A percentile compares a stretch with the other conserved stretches of the same genome.
phyloP scores from a whole-genome alignment of 345 rosid genomes.

The Clarkia xantiana region DNA sequence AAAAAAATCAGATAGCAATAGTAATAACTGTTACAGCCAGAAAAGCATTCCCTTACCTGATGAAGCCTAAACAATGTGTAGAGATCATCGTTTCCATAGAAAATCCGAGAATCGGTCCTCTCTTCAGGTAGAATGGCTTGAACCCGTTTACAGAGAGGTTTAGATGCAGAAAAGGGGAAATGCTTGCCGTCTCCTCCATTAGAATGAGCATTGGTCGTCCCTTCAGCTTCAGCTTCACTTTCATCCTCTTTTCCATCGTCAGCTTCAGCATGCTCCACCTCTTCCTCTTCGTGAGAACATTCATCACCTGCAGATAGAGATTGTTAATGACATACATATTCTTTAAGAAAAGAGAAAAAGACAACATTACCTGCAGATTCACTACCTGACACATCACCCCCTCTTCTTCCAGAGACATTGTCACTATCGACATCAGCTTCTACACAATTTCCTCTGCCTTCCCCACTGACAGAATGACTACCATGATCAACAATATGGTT shows the following conservation, averaged over 20 bases:
- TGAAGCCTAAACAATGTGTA: conserved; percentile 88
- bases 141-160: conserved; percentile 79
- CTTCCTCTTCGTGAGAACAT: conserved; percentile 68
- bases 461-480: conserved; percentile 25
- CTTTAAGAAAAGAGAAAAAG: too few relatives aligned
- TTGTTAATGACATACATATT: too few relatives aligned
- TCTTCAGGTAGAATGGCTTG: conserved; percentile 27
- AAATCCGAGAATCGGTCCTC: conserved; percentile 37
- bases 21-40: too few relatives aligned
- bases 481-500: conserved; percentile 34
- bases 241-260: conserved; percentile 53
- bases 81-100: conserved; percentile 89
- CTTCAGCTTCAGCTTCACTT: conserved; percentile 73
- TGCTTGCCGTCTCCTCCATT: conserved; percentile 35
- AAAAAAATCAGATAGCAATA: too few relatives aligned
- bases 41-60: conserved; percentile 37
- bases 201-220: conserved; percentile 35
- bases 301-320: conserved; percentile 22
- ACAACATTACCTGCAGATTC: conserved; percentile 45
- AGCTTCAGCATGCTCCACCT: conserved; percentile 69
- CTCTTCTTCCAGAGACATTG: conserved; percentile 74
- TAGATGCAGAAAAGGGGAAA: conserved; percentile 43
- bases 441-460: conserved; percentile 51
- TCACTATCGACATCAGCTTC: conserved; percentile 88
- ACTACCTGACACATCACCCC: conserved; percentile 65